Evolutionary conservation across 768 basidiomycete genomes (phyloP), one percentile per base, ranked within the genome.

Genomic region (Austroboletus eburneus): DNA sequence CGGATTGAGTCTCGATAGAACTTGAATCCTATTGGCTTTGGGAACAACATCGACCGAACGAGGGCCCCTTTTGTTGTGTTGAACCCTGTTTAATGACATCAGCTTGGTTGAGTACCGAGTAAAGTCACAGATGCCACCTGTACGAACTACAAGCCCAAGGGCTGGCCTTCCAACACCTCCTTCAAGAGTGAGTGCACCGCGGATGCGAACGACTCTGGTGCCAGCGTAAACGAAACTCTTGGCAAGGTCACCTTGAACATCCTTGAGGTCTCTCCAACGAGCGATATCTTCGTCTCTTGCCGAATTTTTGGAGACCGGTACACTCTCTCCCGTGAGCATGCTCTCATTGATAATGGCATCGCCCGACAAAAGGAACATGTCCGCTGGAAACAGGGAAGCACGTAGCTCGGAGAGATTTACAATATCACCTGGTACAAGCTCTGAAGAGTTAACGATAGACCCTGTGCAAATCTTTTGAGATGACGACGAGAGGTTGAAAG

Each of bases 271-370:
- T 55, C 68, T 77, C 90, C 88, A 93, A 52, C 70, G 75, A 35
- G 68, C 63, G 34, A 97, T 73, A 43, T 84, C 85, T 22, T 84
- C 84, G 54, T 91, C 87, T 59, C 84, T 91, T 48, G 85, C 77
- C 0, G 94, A 87, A 17, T 79, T 68, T 64, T 99, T 99, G 63
- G 89, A 89, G 42, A 99, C 91, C 2, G 96, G 96, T 0, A 99
- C 91, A 53, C 93, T 96, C 69, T 99, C 96, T 12, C 96, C 96
- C 0, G 96, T 98, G 20, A 99, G 79, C 96, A 99, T 98, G 52
- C 92, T 95, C 69, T 99, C 96, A 64, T 98, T 98, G 42, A 98
- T 87, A 48, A 99, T 95, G 2, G 93, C 92, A 64, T 99, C 96
- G 1, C 96, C 96, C 2, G 91, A 90, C 23, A 99, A 80, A 8